Evolutionary conservation across 73 alveolate genomes (phyloP).

Genomic region (Paramecium biaurelia): DNA sequence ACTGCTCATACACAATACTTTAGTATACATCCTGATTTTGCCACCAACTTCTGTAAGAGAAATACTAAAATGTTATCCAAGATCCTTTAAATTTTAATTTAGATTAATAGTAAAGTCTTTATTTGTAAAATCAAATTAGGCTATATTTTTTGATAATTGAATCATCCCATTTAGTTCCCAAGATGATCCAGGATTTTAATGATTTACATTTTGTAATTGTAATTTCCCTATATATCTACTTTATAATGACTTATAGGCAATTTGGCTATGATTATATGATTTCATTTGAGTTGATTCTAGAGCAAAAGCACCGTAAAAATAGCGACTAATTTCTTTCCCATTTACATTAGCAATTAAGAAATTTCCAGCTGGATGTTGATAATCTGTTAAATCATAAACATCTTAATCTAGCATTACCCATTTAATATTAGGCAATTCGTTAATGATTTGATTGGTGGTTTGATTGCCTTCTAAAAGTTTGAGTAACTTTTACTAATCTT

Average conservation of each 20-base stretch:
- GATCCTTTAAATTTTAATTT: background rate
- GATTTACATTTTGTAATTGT: background rate
- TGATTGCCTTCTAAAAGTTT: background rate
- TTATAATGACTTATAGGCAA: background rate
- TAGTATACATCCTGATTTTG: background rate
- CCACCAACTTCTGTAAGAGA: background rate
- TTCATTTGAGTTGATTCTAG: background rate
- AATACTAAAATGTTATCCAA: background rate
- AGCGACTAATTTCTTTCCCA: constrained; percentile 16
- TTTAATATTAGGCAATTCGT: background rate
- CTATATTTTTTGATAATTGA: background rate
- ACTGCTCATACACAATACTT: background rate
- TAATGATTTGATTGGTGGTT: background rate
- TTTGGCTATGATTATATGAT: background rate
- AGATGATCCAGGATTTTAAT: background rate
- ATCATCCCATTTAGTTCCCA: background rate
- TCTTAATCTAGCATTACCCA: background rate
- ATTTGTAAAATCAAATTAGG: background rate
- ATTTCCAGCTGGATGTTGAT: background rate
- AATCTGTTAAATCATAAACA: constrained; percentile 14
- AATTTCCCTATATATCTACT: background rate
- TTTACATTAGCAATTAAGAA: background rate
- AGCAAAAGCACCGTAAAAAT: background rate
- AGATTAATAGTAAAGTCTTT: background rate
- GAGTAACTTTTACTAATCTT: background rate